Base-by-base conservation (phyloP, 2,329 filamentous ascomycete genomes). In the Phyllachora maydis region DNA sequence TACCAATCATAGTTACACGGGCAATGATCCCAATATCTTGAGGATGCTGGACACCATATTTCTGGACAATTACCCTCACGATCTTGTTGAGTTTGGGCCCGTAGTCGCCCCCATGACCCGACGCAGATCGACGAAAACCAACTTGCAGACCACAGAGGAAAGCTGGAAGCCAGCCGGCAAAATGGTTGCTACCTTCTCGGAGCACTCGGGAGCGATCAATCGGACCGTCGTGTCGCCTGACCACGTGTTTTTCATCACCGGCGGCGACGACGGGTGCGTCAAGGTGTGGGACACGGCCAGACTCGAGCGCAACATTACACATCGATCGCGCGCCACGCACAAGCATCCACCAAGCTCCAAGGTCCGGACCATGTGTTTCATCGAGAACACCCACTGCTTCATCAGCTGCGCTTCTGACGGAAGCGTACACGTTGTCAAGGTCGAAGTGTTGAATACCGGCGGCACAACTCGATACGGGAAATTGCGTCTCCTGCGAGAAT, bases 311-410 rank as follows among this genome's bases (percentile, higher is more conserved):
- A 95, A 93, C 41, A 68, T 95, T 23, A 75, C 78, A 0, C 76
- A 91, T 37, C 68, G 82, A 20, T 82, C 88, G 14, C 65, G 85
- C 12, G 78, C 90, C 40, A 90, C 78, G 0, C 75, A 93, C 47
- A 71, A 61, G 27, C 78, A 93, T 36, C 63, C 61, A 0, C 49
- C 64, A 1, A 74, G 71, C 2, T 63, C 71, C 0, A 74, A 67
- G 28, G 75, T 95, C 3, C 70, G 79, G 15, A 72, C 78, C 9
- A 47, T 98, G 12, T 83, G 79, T 35, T 95, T 98, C 41, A 67
- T 98, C 18, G 83, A 95, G 40, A 77, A 82, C 34, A 92, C 83
- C 0, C 82, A 95, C 43, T 83, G 78, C 12, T 95, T 98, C 41
- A 61, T 92, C 30, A 91, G 78, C 39, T 88, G 79, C 24, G 83